phyloP scores from a whole-genome alignment of 768 basidiomycete species.

The Rhodosporidiobolus sp. region DNA sequence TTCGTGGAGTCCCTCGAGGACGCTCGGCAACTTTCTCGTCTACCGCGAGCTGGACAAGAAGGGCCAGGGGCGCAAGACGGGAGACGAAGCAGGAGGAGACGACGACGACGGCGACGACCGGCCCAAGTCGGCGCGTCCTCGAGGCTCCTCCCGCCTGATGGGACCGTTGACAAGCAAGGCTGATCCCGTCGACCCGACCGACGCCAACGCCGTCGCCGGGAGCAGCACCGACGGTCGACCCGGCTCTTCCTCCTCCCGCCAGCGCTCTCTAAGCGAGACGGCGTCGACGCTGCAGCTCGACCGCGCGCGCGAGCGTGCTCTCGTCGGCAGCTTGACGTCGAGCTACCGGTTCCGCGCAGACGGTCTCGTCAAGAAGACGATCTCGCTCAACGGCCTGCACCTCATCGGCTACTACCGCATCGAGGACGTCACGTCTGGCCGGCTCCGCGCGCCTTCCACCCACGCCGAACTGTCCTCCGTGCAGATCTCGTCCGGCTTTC shows the following conservation, averaged over 20 bases:
- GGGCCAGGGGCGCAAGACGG: background rate
- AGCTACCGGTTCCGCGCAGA: conserved; percentile 88
- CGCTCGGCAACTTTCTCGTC: conserved; percentile 89
- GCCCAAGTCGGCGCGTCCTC: conserved; percentile 46
- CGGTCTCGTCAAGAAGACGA: conserved; percentile 95
- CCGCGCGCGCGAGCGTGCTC: conserved; percentile 59
- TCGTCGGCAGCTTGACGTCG: conserved; percentile 88
- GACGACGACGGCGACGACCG: conserved; percentile 18
- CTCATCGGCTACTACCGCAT: conserved; percentile 92
- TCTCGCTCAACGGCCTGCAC: conserved; percentile 83
- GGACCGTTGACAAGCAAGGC: conserved; percentile 31
- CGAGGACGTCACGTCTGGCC: conserved; percentile 82
- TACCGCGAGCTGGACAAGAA: conserved; percentile 90
- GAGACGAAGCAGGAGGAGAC: background rate
- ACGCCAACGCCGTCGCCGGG: background rate
- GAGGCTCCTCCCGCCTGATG: conserved; percentile 17
- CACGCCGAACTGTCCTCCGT: conserved; percentile 80
- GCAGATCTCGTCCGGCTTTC: conserved; percentile 75
- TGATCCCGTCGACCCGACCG: conserved; percentile 18
- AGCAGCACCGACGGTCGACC: background rate
- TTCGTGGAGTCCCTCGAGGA: conserved; percentile 89
- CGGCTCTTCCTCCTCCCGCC: background rate
- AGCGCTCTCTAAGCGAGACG: conserved; percentile 7
- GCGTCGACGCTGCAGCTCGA: conserved; percentile 16
- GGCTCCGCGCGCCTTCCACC: conserved; percentile 80